Conservation (phyloP, 2,329 filamentous ascomycete species). For the Ceratocystis cubensis region DNA sequence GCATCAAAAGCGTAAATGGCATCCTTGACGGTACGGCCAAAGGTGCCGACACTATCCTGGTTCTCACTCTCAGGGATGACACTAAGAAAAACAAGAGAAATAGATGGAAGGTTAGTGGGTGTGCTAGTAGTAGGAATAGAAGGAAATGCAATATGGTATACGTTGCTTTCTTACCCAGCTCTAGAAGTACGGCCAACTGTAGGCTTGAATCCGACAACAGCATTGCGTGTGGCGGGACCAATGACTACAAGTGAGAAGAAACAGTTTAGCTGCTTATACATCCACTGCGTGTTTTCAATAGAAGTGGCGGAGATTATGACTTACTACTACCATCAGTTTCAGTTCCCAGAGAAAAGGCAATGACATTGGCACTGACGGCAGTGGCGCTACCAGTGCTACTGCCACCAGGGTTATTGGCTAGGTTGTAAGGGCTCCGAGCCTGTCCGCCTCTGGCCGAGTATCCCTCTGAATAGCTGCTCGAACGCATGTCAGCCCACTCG, state of each 20-base stretch:
- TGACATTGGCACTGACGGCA: too few relatives aligned
- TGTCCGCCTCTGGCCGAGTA: too few relatives aligned
- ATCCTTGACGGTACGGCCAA: constrained; percentile 57
- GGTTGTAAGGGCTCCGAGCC: too few relatives aligned
- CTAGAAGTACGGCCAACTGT: constrained; percentile 61
- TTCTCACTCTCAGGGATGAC: constrained; percentile 55
- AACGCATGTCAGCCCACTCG: too few relatives aligned
- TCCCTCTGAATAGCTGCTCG: too few relatives aligned
- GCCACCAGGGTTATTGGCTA: too few relatives aligned
- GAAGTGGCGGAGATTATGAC: not conserved
- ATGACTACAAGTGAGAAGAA: constrained; percentile 37
- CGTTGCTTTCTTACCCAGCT: constrained; percentile 27
- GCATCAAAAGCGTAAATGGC: constrained; percentile 53
- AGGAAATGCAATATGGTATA: not conserved
- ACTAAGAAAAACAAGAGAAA: constrained; percentile 15
- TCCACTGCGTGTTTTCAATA: not conserved
- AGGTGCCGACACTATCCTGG: constrained; percentile 56
- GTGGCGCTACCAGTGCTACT: too few relatives aligned
- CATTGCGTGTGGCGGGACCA: constrained; percentile 56
- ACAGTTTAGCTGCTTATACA: not conserved
- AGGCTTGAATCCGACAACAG: constrained; percentile 61
- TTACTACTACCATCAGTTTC: too few relatives aligned
- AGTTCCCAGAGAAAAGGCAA: too few relatives aligned
- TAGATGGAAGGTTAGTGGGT: not conserved
- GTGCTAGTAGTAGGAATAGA: not conserved